Conservation (phyloP, 306 rosid genomes). For the Astragalus membranaceus region DNA sequence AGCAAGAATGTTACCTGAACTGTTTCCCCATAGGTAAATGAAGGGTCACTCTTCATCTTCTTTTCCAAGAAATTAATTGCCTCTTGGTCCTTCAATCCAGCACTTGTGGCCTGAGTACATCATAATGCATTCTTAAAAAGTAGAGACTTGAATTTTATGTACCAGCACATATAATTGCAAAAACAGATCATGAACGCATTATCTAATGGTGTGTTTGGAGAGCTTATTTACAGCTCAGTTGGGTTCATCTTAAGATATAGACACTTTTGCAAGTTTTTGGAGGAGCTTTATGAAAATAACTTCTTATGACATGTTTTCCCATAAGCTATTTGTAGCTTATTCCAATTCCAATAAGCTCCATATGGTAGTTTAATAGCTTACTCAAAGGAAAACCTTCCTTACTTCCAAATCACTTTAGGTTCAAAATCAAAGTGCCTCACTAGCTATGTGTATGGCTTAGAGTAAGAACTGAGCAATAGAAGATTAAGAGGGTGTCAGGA, state of each 20-base stretch:
- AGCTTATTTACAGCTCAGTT: no score
- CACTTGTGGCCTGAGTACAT: constrained; percentile 82
- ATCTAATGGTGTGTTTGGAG: background rate
- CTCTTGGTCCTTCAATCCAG: constrained; percentile 97
- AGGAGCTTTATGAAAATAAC: no score
- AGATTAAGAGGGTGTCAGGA: background rate
- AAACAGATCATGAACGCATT: background rate
- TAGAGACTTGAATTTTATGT: constrained; percentile 8
- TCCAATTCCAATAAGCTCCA: no score
- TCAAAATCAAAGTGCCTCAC: background rate
- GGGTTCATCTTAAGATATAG: no score
- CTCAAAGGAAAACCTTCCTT: background rate
- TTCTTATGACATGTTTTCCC: no score
- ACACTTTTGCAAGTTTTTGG: no score
- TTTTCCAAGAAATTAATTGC: constrained; percentile 98
- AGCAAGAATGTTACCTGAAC: constrained; percentile 64
- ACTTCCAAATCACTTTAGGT: background rate
- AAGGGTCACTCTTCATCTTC: constrained; percentile 98
- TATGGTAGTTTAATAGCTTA: no score
- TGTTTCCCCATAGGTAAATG: constrained; percentile 85
- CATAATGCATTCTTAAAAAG: constrained; percentile 13
- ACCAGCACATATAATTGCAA: background rate
- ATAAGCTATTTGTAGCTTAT: no score
- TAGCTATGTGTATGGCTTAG: background rate
- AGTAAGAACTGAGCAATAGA: background rate